These are phyloP conservation scores for Sugiyamaella novakii DNA, from an alignment of 1,139 yeast genomes.

Conservation along the genomic window DNA sequence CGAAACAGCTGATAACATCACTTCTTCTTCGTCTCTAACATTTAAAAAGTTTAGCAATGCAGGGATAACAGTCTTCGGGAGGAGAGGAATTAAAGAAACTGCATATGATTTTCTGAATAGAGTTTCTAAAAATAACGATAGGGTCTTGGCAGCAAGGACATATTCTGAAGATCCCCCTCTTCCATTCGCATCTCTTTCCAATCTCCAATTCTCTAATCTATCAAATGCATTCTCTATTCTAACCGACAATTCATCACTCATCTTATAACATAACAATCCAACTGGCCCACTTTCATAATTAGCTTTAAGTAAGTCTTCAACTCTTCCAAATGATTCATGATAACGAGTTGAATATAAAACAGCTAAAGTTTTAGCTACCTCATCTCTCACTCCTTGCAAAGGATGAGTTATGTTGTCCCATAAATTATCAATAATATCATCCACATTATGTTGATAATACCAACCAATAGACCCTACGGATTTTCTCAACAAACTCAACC, in stretches of 20 bases:
- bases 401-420: slow-evolving; percentile 53
- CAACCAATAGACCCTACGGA: slow-evolving; percentile 60
- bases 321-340: slow-evolving; percentile 51
- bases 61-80: slow-evolving; percentile 60
- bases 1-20: slow-evolving; percentile 59
- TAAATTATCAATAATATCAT: slow-evolving; percentile 51
- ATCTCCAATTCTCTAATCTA: slow-evolving; percentile 51
- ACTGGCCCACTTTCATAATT: slow-evolving; percentile 44
- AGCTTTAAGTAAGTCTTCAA: slow-evolving; percentile 48
- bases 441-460: slow-evolving; percentile 55
- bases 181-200: slow-evolving; percentile 25
- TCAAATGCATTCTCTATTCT: slow-evolving; percentile 47
- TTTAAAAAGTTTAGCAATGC: slow-evolving; percentile 66
- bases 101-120: slow-evolving; percentile 32
- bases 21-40: slow-evolving; percentile 79
- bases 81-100: slow-evolving; percentile 37
- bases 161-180: slow-evolving; percentile 33
- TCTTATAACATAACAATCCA: slow-evolving; percentile 40
- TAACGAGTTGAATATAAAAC: slow-evolving; percentile 57
- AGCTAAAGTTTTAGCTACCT: slow-evolving; percentile 66
- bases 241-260: slow-evolving; percentile 36
- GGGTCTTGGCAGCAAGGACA: slow-evolving; percentile 43
- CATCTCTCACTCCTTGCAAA: slow-evolving; percentile 65
- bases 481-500: slow-evolving; percentile 59
- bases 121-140: slow-evolving; percentile 35